A percentile compares a stretch with the other conserved stretches of the same genome.
Evolutionary conservation across 352 stramenopile species (phyloP).

Genomic region (Pythium periplocum): DNA sequence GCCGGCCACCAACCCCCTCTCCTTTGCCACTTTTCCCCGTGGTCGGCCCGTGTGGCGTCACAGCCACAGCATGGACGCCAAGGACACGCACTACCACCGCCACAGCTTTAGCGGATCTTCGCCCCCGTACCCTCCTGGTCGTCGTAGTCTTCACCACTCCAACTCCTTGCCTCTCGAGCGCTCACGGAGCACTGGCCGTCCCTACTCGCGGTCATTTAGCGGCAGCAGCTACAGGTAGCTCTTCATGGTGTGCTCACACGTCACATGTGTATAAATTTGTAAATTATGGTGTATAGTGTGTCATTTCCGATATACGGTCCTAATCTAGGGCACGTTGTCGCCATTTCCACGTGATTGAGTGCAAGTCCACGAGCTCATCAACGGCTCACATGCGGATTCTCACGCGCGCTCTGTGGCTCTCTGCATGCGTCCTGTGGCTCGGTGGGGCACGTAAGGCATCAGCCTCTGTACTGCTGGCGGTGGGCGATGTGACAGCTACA

Average conservation of each 20-base stretch:
- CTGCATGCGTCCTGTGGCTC: neutral
- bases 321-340: too few species aligned
- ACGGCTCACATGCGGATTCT: too few species aligned
- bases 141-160: slow-evolving; percentile 41
- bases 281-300: too few species aligned
- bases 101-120: neutral
- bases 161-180: slow-evolving; percentile 49
- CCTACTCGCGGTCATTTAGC: neutral
- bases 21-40: slow-evolving; percentile 51
- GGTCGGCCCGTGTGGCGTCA: slow-evolving; percentile 53
- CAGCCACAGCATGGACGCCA: slow-evolving; percentile 62
- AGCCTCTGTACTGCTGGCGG: slow-evolving; percentile 24
- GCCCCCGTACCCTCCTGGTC: neutral
- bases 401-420: neutral
- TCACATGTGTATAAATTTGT: too few species aligned
- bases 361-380: too few species aligned
- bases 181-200: slow-evolving; percentile 24
- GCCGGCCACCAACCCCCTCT: slow-evolving; percentile 33
- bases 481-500: slow-evolving; percentile 42
- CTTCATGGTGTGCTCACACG: too few species aligned
- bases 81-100: slow-evolving; percentile 29
- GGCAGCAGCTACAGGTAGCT: neutral
- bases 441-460: neutral
- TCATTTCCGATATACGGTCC: too few species aligned
- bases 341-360: too few species aligned